A percentile compares a stretch with the other conserved stretches of the same genome.
Evolutionary conservation across 208 protist genomes (phyloP).

Genomic region (Crithidia bombi): DNA sequence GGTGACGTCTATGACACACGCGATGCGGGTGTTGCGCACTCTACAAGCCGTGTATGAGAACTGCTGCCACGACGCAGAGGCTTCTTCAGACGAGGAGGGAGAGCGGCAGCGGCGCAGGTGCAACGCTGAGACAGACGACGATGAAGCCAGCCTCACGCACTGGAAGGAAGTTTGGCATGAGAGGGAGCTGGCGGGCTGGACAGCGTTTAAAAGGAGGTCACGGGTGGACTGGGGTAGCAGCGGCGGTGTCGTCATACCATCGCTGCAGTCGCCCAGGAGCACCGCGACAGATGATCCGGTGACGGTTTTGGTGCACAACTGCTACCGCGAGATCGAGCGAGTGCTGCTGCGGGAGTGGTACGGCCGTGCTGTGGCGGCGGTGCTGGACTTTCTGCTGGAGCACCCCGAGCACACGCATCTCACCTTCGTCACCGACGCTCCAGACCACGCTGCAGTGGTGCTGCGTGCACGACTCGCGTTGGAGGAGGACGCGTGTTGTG

Average conservation of each 20-base stretch:
- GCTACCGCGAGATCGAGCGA: slow-evolving; percentile 22
- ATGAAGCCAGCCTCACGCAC: too few species aligned
- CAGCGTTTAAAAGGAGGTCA: too few species aligned
- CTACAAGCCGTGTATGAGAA: slow-evolving; percentile 24
- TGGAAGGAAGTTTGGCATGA: too few species aligned
- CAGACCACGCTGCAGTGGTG: slow-evolving; percentile 12
- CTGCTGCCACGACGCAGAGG: background rate
- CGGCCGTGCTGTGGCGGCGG: slow-evolving; percentile 22
- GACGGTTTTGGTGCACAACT: background rate
- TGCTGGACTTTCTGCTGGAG: slow-evolving; percentile 28
- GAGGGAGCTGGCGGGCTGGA: too few species aligned
- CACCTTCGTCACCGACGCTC: slow-evolving; percentile 6
- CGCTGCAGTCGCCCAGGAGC: background rate
- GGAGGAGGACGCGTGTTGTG: too few species aligned
- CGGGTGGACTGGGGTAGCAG: too few species aligned
- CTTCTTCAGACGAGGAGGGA: background rate
- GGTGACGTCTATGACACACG: slow-evolving; percentile 22
- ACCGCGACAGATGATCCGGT: too few species aligned
- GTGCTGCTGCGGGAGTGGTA: slow-evolving; percentile 35
- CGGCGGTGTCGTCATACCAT: too few species aligned
- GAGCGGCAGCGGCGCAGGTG: background rate
- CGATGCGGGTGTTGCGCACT: slow-evolving; percentile 30
- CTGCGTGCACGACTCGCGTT: background rate
- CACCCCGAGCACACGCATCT: slow-evolving; percentile 24
- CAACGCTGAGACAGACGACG: too few species aligned